Conservation (phyloP, 352 stramenopile genomes). For the Thalassiosira ordinaria region DNA sequence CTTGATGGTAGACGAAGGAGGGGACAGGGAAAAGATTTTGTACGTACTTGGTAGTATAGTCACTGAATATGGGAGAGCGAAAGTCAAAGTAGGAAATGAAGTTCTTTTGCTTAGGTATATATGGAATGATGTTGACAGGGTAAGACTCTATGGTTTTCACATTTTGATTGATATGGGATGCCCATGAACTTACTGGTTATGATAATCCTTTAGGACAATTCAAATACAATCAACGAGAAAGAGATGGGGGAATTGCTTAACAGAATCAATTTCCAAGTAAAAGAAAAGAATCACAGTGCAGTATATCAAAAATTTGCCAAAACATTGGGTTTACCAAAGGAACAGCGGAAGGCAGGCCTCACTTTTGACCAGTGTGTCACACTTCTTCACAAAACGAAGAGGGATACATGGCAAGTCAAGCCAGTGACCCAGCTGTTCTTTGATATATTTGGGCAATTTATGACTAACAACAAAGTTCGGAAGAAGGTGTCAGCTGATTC, state of each 20-base stretch:
- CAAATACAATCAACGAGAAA: constrained; percentile 70
- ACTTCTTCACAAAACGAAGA: constrained; percentile 81
- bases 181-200: background rate
- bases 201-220: constrained; percentile 49
- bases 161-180: background rate
- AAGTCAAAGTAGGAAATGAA: constrained; percentile 75
- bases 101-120: constrained; percentile 80
- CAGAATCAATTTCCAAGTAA: constrained; percentile 79
- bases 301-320: constrained; percentile 77
- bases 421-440: constrained; percentile 65
- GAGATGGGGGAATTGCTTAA: constrained; percentile 73
- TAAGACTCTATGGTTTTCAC: constrained; percentile 17
- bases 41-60: constrained; percentile 70
- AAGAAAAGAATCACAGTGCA: constrained; percentile 65
- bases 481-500: constrained; percentile 73
- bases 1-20: constrained; percentile 60
- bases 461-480: constrained; percentile 82
- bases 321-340: constrained; percentile 69
- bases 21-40: constrained; percentile 71
- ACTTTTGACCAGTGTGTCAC: constrained; percentile 83
- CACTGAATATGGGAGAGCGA: constrained; percentile 65
- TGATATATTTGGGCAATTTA: constrained; percentile 81
- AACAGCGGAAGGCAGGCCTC: constrained; percentile 60
- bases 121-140: constrained; percentile 78
- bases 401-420: constrained; percentile 81